Percentiles rank a stretch among this genome's conserved stretches.
phyloP scores from a whole-genome alignment of 768 basidiomycete genomes.

The Lactarius hengduanensis region DNA sequence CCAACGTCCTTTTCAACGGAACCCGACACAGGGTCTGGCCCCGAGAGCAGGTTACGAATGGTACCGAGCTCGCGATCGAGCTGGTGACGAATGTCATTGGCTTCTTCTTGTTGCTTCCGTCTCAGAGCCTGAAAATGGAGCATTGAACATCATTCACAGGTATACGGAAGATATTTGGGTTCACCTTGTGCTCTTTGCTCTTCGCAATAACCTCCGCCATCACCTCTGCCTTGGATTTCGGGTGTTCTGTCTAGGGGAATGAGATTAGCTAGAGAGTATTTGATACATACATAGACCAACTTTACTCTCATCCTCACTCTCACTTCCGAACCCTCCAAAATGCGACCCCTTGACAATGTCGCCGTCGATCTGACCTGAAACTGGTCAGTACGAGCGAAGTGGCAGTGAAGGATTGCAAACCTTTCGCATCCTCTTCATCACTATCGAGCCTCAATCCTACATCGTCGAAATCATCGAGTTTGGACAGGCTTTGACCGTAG shows the following conservation, averaged over 20 bases:
- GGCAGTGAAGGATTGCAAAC: not conserved
- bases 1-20: conserved; percentile 20
- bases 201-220: conserved; percentile 99
- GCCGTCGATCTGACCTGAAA: conserved; percentile 62
- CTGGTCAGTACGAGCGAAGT: not conserved
- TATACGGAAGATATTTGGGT: conserved; percentile 10
- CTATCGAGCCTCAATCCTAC: conserved; percentile 57
- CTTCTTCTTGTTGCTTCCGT: conserved; percentile 86
- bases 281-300: conserved; percentile 26
- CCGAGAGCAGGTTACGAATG: conserved; percentile 71
- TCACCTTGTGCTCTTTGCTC: conserved; percentile 92
- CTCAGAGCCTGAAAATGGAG: conserved; percentile 58
- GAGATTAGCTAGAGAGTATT: conserved; percentile 14
- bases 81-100: conserved; percentile 80
- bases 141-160: not conserved
- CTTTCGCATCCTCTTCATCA: conserved; percentile 56
- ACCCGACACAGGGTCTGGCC: conserved; percentile 47
- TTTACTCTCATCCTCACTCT: conserved; percentile 53
- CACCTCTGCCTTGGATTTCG: conserved; percentile 92
- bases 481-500: conserved; percentile 85
- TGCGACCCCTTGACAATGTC: conserved; percentile 67
- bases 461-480: conserved; percentile 80
- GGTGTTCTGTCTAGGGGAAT: conserved; percentile 62
- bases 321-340: conserved; percentile 86
- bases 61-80: conserved; percentile 87